Conservation (phyloP, 163 green algal species). For the Volvox carteri region DNA sequence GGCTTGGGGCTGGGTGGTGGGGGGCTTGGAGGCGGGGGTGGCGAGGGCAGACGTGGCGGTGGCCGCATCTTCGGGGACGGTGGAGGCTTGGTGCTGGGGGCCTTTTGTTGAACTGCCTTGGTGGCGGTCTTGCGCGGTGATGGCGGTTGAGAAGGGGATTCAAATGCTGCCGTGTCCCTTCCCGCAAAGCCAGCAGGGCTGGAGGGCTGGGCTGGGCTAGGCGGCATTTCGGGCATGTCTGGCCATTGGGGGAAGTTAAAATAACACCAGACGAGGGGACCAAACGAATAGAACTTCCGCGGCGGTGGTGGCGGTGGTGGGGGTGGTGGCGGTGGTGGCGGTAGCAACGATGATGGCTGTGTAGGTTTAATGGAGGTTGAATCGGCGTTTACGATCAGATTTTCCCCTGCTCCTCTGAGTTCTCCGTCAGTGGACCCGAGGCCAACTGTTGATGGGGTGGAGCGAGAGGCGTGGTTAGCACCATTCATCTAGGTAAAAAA, state of each 20-base stretch:
- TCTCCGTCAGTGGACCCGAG: no score
- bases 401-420: no score
- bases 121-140: neutral
- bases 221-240: neutral
- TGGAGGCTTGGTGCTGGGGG: no score
- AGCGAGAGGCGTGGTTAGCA: no score
- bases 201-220: neutral
- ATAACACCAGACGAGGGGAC: neutral
- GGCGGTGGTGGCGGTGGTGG: neutral
- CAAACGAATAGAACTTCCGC: neutral
- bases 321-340: neutral
- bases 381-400: no score
- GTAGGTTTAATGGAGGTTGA: no score
- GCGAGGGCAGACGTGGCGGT: neutral
- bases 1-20: neutral
- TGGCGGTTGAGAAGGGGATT: neutral
- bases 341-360: neutral
- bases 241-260: neutral
- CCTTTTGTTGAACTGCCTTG: no score
- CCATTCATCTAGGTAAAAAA: no score
- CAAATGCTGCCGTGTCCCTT: neutral
- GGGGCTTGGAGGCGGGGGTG: neutral
- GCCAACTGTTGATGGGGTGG: no score
- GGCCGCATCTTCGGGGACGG: no score
- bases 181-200: neutral